Conservation (phyloP, 305 asterid species). For the Rubia occidens region DNA sequence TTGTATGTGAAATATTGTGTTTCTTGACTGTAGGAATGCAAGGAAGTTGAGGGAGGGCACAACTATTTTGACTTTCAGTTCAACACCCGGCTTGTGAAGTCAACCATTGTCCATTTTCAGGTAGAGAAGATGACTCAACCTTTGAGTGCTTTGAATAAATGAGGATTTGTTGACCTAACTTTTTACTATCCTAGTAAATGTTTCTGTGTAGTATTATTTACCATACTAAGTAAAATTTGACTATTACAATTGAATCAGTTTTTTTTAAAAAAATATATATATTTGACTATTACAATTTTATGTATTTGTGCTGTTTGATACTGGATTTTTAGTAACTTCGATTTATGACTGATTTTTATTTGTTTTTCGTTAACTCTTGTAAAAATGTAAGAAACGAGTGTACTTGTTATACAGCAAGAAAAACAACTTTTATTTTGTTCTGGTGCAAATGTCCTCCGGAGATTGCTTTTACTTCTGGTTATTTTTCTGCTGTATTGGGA, state of each 20-base stretch:
- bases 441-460: neutral
- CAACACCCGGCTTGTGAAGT: conserved; percentile 79
- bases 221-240: neutral
- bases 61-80: conserved; percentile 66
- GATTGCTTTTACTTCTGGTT: neutral
- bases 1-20: neutral
- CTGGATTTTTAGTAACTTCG: neutral
- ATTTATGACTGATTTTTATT: neutral
- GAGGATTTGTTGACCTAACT: conserved; percentile 3
- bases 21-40: conserved; percentile 48
- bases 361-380: neutral
- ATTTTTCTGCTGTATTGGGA: too few relatives aligned
- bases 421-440: neutral
- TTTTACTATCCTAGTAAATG: neutral
- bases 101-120: conserved; percentile 94
- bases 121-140: conserved; percentile 31
- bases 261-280: too few relatives aligned
- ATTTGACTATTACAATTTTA: too few relatives aligned
- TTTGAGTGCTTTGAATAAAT: conserved; percentile 6
- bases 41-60: conserved; percentile 62
- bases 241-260: neutral
- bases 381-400: neutral
- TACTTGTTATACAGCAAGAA: neutral
- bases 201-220: neutral
- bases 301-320: neutral